Percentiles rank a stretch among this genome's conserved stretches.
These are phyloP conservation scores for Exutisphaerella laricina DNA, from an alignment of 2,329 filamentous ascomycete species.

Conservation along the genomic window DNA sequence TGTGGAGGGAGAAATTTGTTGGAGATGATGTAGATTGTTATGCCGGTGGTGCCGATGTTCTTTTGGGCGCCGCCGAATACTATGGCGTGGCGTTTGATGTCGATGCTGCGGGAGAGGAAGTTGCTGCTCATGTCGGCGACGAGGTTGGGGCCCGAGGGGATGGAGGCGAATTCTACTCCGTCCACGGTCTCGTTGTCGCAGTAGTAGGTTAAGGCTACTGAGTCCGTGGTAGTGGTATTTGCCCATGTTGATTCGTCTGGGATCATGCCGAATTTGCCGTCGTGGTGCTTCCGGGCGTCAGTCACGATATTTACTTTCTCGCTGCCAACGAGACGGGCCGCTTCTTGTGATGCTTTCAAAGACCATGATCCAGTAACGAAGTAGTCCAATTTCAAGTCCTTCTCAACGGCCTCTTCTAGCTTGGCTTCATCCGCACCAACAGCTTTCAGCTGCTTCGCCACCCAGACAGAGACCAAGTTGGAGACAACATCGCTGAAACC, in stretches of 20 bases:
- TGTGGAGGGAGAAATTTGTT: slow-evolving; percentile 70
- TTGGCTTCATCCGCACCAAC: slow-evolving; percentile 53
- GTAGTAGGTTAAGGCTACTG: slow-evolving; percentile 70
- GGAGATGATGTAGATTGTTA: slow-evolving; percentile 79
- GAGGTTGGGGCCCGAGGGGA: slow-evolving; percentile 66
- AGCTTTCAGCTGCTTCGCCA: slow-evolving; percentile 48
- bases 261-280: slow-evolving; percentile 81
- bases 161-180: slow-evolving; percentile 78
- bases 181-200: slow-evolving; percentile 95
- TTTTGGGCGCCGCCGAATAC: slow-evolving; percentile 94
- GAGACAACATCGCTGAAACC: slow-evolving; percentile 80
- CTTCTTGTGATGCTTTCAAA: slow-evolving; percentile 81
- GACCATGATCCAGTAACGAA: slow-evolving; percentile 88
- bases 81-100: slow-evolving; percentile 70
- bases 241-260: slow-evolving; percentile 72
- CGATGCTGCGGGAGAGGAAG: slow-evolving; percentile 74
- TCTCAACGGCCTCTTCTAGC: slow-evolving; percentile 57
- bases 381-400: slow-evolving; percentile 78
- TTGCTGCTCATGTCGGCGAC: slow-evolving; percentile 94
- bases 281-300: slow-evolving; percentile 52
- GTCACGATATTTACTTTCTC: slow-evolving; percentile 75
- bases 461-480: slow-evolving; percentile 79
- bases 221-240: slow-evolving; percentile 56
- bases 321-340: slow-evolving; percentile 66
- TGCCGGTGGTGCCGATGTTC: slow-evolving; percentile 80